Percentiles rank a stretch among this genome's conserved stretches.
Evolutionary conservation across 331 rosid species (phyloP).

Genomic region (Pyracantha coccinea): DNA sequence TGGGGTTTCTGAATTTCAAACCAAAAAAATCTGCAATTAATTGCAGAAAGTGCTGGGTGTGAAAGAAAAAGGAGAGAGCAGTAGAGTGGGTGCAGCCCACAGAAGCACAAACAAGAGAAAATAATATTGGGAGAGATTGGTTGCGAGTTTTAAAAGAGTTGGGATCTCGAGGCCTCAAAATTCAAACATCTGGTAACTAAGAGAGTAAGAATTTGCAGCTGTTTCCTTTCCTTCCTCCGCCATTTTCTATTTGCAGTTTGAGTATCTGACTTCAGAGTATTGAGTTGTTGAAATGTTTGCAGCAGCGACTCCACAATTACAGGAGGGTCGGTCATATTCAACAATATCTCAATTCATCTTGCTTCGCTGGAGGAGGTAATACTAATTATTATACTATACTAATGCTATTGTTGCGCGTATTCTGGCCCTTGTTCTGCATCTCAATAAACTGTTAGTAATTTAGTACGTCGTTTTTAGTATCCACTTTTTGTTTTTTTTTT

Average conservation of each 20-base stretch:
- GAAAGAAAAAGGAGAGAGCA: too few species aligned
- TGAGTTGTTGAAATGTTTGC: background rate
- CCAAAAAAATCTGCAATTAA: too few species aligned
- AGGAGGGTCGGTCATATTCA: conserved; percentile 66
- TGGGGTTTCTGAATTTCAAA: too few species aligned
- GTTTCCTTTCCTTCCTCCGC: conserved; percentile 53
- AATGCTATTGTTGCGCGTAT: too few species aligned
- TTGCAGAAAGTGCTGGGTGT: too few species aligned
- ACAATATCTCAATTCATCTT: conserved; percentile 17
- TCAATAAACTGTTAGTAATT: too few species aligned
- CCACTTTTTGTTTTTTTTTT: too few species aligned
- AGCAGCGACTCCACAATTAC: conserved; percentile 21
- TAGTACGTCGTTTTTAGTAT: too few species aligned
- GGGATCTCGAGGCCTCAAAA: conserved; percentile 52
- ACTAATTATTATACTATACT: too few species aligned
- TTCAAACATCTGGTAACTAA: too few species aligned
- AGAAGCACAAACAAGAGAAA: background rate
- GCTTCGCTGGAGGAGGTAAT: background rate
- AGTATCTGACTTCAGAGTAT: background rate
- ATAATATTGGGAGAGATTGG: too few species aligned
- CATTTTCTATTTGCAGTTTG: conserved; percentile 33
- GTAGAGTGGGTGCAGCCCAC: conserved; percentile 23
- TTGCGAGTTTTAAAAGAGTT: background rate
- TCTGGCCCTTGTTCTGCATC: too few species aligned
- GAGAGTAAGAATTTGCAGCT: background rate